These are phyloP conservation scores for Mycocentrospora acerina DNA, from an alignment of 2,329 filamentous ascomycete species.

Conservation along the genomic window DNA sequence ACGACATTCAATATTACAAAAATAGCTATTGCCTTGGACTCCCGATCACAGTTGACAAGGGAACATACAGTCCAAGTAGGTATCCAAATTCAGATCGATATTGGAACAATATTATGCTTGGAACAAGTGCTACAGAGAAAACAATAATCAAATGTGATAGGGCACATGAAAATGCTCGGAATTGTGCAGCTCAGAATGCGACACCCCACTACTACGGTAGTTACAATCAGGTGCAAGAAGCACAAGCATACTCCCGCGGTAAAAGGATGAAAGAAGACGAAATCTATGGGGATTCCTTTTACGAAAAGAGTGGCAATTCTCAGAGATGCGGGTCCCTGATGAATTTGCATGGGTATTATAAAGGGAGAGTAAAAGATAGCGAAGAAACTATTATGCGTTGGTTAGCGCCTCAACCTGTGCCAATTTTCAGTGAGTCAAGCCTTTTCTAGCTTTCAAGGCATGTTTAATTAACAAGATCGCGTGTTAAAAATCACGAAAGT, in stretches of 20 bases:
- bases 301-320: no score
- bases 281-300: not conserved
- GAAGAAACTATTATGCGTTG: no score
- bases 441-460: no score
- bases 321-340: no score
- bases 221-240: not conserved
- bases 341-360: no score
- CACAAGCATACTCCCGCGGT: not conserved
- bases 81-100: conserved; percentile 16
- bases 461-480: no score
- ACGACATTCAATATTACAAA: conserved; percentile 6
- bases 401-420: no score
- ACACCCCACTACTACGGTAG: not conserved
- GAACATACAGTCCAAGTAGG: conserved; percentile 9
- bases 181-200: not conserved
- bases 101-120: conserved; percentile 23
- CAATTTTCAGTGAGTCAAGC: no score
- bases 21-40: conserved; percentile 3
- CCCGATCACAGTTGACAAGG: conserved; percentile 15
- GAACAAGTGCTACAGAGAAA: conserved; percentile 8
- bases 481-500: no score
- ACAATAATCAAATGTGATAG: not conserved
- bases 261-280: not conserved
- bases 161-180: not conserved
- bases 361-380: no score